Evolutionary conservation across 2,329 filamentous ascomycete genomes (phyloP).

Genomic region (Dissoconium aciculare): DNA sequence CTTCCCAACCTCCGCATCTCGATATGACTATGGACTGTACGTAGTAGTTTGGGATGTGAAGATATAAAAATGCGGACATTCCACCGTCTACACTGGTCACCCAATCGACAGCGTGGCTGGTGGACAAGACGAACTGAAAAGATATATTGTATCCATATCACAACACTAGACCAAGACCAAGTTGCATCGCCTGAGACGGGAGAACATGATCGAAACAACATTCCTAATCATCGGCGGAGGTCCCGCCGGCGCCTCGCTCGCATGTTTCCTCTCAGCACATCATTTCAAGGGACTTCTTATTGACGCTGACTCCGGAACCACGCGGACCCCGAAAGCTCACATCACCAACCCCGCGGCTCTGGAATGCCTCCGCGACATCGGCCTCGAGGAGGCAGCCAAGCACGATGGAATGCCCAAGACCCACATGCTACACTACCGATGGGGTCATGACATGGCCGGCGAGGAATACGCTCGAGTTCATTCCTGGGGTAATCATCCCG

Average conservation of each 20-base stretch:
- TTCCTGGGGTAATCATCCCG: constrained; percentile 30
- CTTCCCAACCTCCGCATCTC: no score
- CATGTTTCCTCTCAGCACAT: constrained; percentile 22
- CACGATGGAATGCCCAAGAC: constrained; percentile 22
- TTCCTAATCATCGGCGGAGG: constrained; percentile 23
- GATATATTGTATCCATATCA: no score
- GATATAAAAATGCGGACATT: no score
- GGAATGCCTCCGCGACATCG: constrained; percentile 35
- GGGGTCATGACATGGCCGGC: constrained; percentile 32
- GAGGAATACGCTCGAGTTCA: constrained; percentile 31
- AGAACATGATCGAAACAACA: constrained; percentile 16
- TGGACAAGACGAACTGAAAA: no score
- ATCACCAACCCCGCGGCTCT: constrained; percentile 43
- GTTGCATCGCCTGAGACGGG: constrained; percentile 2
- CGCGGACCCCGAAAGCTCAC: constrained; percentile 44
- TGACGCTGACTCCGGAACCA: constrained; percentile 34
- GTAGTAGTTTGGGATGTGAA: no score
- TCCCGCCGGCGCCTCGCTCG: constrained; percentile 22
- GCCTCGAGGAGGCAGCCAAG: constrained; percentile 26
- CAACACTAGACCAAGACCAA: constrained; percentile 4
- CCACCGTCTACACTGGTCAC: no score
- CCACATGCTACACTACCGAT: constrained; percentile 29
- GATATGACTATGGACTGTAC: no score
- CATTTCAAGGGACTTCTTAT: constrained; percentile 40
- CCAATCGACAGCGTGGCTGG: no score